Evolutionary conservation across 2,329 filamentous ascomycete species (phyloP).

Genomic region (Plectosphaerella cucumerina): DNA sequence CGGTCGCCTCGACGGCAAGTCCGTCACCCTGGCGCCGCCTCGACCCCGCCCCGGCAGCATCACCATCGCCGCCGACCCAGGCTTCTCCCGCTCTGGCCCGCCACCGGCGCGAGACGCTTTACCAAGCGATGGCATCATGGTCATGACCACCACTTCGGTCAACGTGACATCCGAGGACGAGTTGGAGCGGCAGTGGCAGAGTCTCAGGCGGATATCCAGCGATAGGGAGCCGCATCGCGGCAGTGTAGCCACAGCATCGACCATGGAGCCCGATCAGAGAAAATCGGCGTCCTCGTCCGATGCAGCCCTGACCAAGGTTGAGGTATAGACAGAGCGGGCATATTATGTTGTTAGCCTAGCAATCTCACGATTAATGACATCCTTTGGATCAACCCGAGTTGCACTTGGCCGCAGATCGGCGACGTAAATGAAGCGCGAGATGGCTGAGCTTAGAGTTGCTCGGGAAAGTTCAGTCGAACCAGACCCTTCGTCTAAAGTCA

Average conservation of each 20-base stretch:
- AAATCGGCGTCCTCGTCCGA: conserved; percentile 1
- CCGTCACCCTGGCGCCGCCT: neutral
- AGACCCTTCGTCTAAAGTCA: too few species aligned
- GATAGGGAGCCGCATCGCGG: neutral
- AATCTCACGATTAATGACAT: too few species aligned
- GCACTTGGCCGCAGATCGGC: too few species aligned
- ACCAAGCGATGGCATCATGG: neutral
- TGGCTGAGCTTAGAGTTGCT: too few species aligned
- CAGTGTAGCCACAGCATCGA: neutral
- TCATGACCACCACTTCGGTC: conserved; percentile 2
- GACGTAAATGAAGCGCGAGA: too few species aligned
- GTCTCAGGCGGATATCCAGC: conserved; percentile 1
- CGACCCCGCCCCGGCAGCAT: neutral
- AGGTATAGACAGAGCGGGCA: neutral
- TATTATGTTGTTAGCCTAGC: too few species aligned
- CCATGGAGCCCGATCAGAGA: neutral
- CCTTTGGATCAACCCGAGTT: too few species aligned
- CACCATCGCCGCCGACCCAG: neutral
- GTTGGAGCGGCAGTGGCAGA: conserved; percentile 1
- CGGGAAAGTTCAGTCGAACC: too few species aligned
- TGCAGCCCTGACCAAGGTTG: neutral
- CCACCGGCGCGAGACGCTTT: too few species aligned
- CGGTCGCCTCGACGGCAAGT: neutral
- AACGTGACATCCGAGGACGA: neutral
- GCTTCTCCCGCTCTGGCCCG: neutral